Evolutionary conservation across 2,329 filamentous ascomycete species (phyloP), one percentile per base, ranked within the genome.

Genomic region (Lomentospora prolificans): DNA sequence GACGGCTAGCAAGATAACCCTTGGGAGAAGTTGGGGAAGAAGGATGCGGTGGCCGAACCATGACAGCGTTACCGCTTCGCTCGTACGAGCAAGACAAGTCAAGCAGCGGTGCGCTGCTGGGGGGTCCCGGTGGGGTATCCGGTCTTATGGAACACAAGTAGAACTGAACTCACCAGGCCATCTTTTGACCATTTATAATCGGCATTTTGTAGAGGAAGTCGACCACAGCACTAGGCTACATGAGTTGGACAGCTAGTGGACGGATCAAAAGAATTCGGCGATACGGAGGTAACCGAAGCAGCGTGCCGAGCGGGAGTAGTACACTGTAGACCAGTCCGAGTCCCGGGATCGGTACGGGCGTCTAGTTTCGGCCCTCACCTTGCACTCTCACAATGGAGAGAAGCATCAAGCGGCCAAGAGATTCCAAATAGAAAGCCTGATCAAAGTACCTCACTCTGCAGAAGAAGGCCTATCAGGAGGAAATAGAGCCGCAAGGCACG

Each of bases 121-220:
- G n/a, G n/a, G n/a, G n/a, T n/a, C n/a, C n/a, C n/a, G n/a, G n/a
- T n/a, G n/a, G n/a, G n/a, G n/a, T n/a, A n/a, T n/a, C n/a, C n/a
- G n/a, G n/a, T n/a, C n/a, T 17, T 30, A 46, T 17, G 52, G 25
- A 44, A 36, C 12, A 44, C 31, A 30, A 14, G 52, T n/a, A 31
- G 41, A 50, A 30, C 33, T n/a, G 36, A 53, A 75, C 84, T 64
- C 78, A 88, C 85, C 85, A 88, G 66, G 85, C 85, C 77, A 88
- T 86, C 71, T 86, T 86, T 68, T 82, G 75, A 59, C 84, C 85
- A 64, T 87, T 81, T 61, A 88, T 83, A 51, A 84, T 75, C 65
- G 82, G 82, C 85, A 87, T 87, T 25, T 51, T 51, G 12, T 7
- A 17, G n/a, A 51, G 4, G 25, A 33, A 25, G 8, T 30, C 30